Evolutionary conservation across 352 stramenopile species (phyloP).

Genomic region (Phytopythium aichiense): DNA sequence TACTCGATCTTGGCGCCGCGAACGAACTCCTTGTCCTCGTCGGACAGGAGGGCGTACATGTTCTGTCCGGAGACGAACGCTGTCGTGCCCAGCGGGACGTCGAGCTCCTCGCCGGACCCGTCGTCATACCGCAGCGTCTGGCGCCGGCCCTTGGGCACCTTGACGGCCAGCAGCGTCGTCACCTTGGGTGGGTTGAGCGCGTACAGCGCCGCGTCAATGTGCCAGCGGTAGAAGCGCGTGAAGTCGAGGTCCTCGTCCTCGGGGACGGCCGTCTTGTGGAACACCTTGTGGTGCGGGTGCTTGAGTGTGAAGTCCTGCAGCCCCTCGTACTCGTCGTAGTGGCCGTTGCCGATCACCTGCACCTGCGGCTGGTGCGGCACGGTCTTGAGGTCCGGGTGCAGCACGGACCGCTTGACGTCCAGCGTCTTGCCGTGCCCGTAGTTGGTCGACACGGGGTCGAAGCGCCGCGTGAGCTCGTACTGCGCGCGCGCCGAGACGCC

Average conservation of each 20-base stretch:
- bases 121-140: slow-evolving; percentile 28
- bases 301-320: slow-evolving; percentile 26
- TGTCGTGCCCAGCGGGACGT: slow-evolving; percentile 20
- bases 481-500: slow-evolving; percentile 15
- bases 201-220: slow-evolving; percentile 27
- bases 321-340: slow-evolving; percentile 29
- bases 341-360: slow-evolving; percentile 26
- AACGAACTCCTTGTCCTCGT: slow-evolving; percentile 26
- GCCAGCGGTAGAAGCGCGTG: slow-evolving; percentile 29
- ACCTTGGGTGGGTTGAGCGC: slow-evolving; percentile 23
- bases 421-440: slow-evolving; percentile 29
- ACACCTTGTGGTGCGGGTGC: slow-evolving; percentile 27
- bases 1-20: slow-evolving; percentile 23
- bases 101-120: slow-evolving; percentile 19
- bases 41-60: slow-evolving; percentile 23
- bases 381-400: slow-evolving; percentile 26
- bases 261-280: slow-evolving; percentile 22
- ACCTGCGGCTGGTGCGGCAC: slow-evolving; percentile 27
- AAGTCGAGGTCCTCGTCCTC: slow-evolving; percentile 24
- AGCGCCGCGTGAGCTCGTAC: slow-evolving; percentile 24
- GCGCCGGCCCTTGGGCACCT: slow-evolving; percentile 16
- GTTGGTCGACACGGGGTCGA: slow-evolving; percentile 18
- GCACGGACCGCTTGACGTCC: slow-evolving; percentile 21
- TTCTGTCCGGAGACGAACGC: slow-evolving; percentile 27
- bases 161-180: slow-evolving; percentile 21